A percentile compares a stretch with the other conserved stretches of the same genome.
phyloP scores from a whole-genome alignment of 768 basidiomycete genomes.

The Boletus vinaceobasis region DNA sequence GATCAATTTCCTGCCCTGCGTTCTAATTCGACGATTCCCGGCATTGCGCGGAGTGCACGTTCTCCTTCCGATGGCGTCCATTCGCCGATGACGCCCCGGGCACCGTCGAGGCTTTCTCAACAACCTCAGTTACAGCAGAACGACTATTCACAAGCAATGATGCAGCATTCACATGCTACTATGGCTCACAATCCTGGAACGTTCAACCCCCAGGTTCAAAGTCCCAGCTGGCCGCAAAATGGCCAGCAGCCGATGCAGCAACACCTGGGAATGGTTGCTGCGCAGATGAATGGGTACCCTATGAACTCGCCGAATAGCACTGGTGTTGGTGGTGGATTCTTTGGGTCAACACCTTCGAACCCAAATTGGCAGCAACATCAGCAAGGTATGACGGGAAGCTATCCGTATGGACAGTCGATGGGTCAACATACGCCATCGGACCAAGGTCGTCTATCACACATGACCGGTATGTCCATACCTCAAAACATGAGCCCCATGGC shows the following conservation, averaged over 20 bases:
- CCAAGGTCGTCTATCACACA: constrained; percentile 40
- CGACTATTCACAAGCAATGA: constrained; percentile 37
- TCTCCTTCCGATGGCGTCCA: constrained; percentile 67
- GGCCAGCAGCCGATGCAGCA: constrained; percentile 53
- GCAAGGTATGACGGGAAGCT: constrained; percentile 27
- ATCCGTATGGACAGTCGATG: constrained; percentile 30
- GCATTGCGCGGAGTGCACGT: constrained; percentile 70
- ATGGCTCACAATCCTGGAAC: constrained; percentile 27
- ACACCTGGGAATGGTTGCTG: constrained; percentile 32
- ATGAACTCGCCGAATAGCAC: constrained; percentile 39
- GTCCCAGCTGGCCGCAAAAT: constrained; percentile 48
- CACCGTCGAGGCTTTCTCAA: constrained; percentile 33
- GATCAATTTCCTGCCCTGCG: constrained; percentile 49
- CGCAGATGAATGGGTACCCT: constrained; percentile 34
- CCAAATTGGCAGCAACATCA: constrained; percentile 28
- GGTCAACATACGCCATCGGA: constrained; percentile 23
- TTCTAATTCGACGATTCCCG: constrained; percentile 62
- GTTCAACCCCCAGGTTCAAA: constrained; percentile 37
- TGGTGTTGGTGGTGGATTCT: constrained; percentile 22
- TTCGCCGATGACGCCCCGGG: constrained; percentile 42
- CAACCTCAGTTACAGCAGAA: constrained; percentile 50
- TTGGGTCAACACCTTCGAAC: constrained; percentile 25
- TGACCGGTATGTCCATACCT: constrained; percentile 51
- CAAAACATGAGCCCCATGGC: constrained; percentile 41
- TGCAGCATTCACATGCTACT: constrained; percentile 34